These are phyloP conservation scores for Deinandra increscens DNA, from an alignment of 129 eudicot species.

Conservation along the genomic window DNA sequence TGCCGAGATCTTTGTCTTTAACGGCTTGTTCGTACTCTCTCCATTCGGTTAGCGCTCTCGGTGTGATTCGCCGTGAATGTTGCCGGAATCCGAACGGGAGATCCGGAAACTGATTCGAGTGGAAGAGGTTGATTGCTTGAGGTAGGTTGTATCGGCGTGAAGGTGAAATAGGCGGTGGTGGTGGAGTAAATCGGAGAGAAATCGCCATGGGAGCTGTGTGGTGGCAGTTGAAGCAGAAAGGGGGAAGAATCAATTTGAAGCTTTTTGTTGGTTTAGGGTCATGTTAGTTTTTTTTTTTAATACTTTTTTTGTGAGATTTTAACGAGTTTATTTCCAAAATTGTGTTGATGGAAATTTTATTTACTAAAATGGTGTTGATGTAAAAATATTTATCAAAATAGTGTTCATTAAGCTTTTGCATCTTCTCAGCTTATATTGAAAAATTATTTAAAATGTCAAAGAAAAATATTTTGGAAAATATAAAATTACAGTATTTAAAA, in stretches of 20 bases:
- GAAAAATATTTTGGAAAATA: no score
- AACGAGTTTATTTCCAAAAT: no score
- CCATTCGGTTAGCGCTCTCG: constrained; percentile 67
- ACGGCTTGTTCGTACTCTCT: constrained; percentile 84
- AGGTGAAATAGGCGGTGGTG: neutral
- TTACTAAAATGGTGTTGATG: no score
- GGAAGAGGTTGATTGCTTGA: neutral
- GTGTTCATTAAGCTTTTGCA: no score
- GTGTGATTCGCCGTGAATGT: constrained; percentile 4
- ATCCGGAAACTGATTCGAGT: constrained; percentile 3
- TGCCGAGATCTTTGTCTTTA: constrained; percentile 77
- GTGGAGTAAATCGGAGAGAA: constrained; percentile 15
- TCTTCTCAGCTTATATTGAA: no score
- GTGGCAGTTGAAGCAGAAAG: neutral
- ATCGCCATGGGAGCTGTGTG: constrained; percentile 20
- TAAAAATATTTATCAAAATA: no score
- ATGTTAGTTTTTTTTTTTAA: no score
- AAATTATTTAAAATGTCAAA: no score
- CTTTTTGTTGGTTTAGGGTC: neutral
- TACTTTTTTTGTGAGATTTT: no score
- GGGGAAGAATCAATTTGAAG: constrained; percentile 6
- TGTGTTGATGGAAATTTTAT: no score
- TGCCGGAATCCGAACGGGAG: neutral
- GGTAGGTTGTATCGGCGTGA: neutral
- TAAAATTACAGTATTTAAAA: no score